Conservation (phyloP, 371 early-diverging fungal genomes). For the Ordospora colligata region DNA sequence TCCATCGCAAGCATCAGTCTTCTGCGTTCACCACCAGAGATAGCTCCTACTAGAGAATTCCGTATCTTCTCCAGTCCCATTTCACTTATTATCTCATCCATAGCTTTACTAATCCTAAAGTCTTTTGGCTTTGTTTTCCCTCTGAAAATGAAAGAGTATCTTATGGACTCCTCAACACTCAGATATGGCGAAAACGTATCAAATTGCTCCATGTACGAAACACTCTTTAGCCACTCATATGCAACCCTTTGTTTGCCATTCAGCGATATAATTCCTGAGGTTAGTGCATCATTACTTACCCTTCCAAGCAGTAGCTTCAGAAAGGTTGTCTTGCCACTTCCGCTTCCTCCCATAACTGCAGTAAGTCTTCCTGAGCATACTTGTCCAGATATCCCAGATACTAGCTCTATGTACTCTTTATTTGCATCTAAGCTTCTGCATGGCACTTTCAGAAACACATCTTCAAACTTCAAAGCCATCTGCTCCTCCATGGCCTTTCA, state of each 20-base stretch:
- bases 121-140: constrained; percentile 13
- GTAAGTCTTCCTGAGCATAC: constrained; percentile 30
- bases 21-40: constrained; percentile 42
- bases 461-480: neutral
- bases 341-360: constrained; percentile 70
- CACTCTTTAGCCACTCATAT: constrained; percentile 2
- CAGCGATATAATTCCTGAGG: constrained; percentile 63
- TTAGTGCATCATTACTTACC: constrained; percentile 63
- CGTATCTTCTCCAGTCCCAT: constrained; percentile 8
- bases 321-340: constrained; percentile 63
- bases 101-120: neutral
- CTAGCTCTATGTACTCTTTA: neutral
- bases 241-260: constrained; percentile 13
- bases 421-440: neutral
- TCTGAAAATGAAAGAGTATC: neutral
- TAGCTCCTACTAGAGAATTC: neutral
- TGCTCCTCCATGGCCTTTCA: neutral
- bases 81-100: constrained; percentile 16
- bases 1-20: constrained; percentile 35
- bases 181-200: neutral
- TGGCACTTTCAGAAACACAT: constrained; percentile 3
- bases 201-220: constrained; percentile 13
- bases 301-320: constrained; percentile 61
- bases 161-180: constrained; percentile 9
- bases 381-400: neutral